phyloP scores from a whole-genome alignment of 768 basidiomycete species.

The Gelatoporia subvermispora region DNA sequence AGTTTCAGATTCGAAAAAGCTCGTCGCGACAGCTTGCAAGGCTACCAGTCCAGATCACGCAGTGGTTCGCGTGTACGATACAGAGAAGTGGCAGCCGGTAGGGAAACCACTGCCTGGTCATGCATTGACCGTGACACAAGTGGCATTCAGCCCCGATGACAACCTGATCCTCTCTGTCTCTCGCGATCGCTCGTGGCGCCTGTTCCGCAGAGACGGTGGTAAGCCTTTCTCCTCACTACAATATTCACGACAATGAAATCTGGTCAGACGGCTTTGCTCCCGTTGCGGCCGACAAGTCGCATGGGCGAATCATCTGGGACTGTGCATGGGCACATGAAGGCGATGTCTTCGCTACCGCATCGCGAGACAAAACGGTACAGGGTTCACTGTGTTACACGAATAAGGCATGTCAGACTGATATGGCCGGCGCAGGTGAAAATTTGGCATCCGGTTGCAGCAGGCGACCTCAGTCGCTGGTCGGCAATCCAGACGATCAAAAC shows the following conservation, averaged over 20 bases:
- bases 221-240: background rate
- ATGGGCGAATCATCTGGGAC: conserved; percentile 94
- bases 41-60: conserved; percentile 87
- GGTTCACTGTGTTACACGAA: background rate
- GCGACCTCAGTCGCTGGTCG: conserved; percentile 43
- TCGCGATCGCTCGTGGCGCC: conserved; percentile 86
- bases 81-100: conserved; percentile 61
- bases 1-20: conserved; percentile 59
- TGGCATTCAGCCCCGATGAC: conserved; percentile 88
- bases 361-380: conserved; percentile 86
- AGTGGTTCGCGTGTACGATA: conserved; percentile 77
- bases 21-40: conserved; percentile 89
- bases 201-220: conserved; percentile 41
- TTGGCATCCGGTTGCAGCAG: conserved; percentile 48
- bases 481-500: conserved; percentile 59
- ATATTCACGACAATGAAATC: background rate
- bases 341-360: conserved; percentile 85
- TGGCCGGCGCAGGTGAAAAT: conserved; percentile 68
- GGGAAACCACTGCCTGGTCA: conserved; percentile 80
- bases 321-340: conserved; percentile 80
- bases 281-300: conserved; percentile 72
- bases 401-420: background rate
- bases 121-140: conserved; percentile 81
- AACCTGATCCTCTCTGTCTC: conserved; percentile 76
- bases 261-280: conserved; percentile 49